Evolutionary conservation across 2,329 filamentous ascomycete genomes (phyloP), one percentile per base, ranked within the genome.

Genomic region (Xylariales sp.): DNA sequence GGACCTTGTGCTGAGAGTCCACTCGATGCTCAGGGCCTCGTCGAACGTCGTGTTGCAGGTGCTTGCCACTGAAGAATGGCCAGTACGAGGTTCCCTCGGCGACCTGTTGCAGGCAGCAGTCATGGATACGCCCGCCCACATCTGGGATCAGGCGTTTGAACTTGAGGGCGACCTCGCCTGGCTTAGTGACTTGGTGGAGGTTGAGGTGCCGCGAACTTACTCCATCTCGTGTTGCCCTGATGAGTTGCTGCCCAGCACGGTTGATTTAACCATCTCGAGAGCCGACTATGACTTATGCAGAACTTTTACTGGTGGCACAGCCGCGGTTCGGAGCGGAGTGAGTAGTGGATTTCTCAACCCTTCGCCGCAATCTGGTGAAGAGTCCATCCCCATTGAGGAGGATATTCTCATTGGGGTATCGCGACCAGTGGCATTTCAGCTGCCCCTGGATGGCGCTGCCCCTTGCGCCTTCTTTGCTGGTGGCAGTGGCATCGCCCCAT

Each of bases 321-420:
- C 56, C 0, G 38, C 62, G 13, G 46, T 48, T 2, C 62, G 69
- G 3, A 60, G 65, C 5, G 72, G 72, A 8, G 70, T 77, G 1
- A 67, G 67, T 13, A 76, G 72, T 39, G 69, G 70, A 5, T 76
- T 75, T 47, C 58, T 76, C n/a, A 77, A 76, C 37, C 72, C 72
- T 0, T 54, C 53, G n/a, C 54, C 67, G 2, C 49, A 55, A 3
- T 58, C 55, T 12, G 51, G 49, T 21, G 65, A 68, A 2, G 61
- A 63, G 20, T 53, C 65, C 14, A 59, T 62, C 38, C 51, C 59
- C 30, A 55, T 55, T 4, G 66, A 67, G 14, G 69, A 75, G 14
- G 67, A 72, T 25, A 46, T 76, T 1, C 55, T 76, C 1, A 56
- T 76, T n/a, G 72, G 72, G 2, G 63, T 76, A 0, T 76, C 72